phyloP scores from a whole-genome alignment of 2,329 filamentous ascomycete genomes.

The Colletotrichum tofieldiae region DNA sequence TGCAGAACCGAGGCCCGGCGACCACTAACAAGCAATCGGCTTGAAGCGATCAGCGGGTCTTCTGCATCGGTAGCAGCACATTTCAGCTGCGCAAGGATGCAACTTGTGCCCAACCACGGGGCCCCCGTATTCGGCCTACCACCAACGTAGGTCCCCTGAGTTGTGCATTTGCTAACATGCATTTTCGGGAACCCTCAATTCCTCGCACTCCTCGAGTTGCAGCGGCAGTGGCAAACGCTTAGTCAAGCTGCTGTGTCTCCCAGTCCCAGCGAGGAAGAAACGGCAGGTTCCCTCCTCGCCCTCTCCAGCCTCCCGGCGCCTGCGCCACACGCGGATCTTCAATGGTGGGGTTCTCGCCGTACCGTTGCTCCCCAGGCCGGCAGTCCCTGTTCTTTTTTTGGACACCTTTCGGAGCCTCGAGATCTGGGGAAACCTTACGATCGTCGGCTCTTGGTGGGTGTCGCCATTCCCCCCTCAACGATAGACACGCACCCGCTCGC shows the following conservation, averaged over 20 bases:
- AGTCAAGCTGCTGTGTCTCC: background rate
- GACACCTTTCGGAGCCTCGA: constrained; percentile 29
- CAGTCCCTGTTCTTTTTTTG: constrained; percentile 44
- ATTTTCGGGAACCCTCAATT: background rate
- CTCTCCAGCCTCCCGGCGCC: constrained; percentile 33
- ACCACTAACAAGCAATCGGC: constrained; percentile 37
- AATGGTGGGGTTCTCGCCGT: constrained; percentile 32
- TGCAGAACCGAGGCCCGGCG: constrained; percentile 25
- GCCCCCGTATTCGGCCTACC: constrained; percentile 26
- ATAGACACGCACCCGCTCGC: background rate
- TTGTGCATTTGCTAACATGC: constrained; percentile 25
- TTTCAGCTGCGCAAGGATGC: constrained; percentile 43
- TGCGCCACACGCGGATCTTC: constrained; percentile 43
- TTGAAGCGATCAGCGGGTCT: constrained; percentile 41
- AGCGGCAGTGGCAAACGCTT: background rate
- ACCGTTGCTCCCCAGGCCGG: constrained; percentile 18
- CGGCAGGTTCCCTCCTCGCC: background rate
- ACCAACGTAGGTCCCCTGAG: constrained; percentile 22
- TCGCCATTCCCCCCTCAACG: constrained; percentile 4
- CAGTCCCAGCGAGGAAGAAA: background rate
- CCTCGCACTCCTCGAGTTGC: background rate
- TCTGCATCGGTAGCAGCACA: constrained; percentile 37
- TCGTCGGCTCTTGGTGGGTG: background rate
- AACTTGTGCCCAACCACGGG: constrained; percentile 31
- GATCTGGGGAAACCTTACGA: constrained; percentile 40